Percentiles rank a stretch among this genome's conserved stretches.
These are phyloP conservation scores for Raffaelea deltoideospora DNA, from an alignment of 2,329 filamentous ascomycete genomes.

Conservation along the genomic window DNA sequence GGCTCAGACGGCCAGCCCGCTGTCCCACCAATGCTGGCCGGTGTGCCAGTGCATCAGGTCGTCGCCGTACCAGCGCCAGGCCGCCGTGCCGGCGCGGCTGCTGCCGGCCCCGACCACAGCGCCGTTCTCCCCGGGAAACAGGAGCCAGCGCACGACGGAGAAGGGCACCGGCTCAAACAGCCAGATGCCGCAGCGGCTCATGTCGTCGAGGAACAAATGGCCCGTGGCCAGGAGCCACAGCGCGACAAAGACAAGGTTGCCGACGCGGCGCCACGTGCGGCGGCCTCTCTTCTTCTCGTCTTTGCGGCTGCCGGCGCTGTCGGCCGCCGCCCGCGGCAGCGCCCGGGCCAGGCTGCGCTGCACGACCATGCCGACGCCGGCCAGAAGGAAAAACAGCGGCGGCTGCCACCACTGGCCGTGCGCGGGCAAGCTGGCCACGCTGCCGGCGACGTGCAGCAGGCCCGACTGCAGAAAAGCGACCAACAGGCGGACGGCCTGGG, in stretches of 20 bases:
- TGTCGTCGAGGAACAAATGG: constrained; percentile 57
- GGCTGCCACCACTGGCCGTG: constrained; percentile 36
- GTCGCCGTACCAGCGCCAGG: constrained; percentile 50
- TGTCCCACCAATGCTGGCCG: constrained; percentile 48
- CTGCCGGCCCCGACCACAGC: too few species aligned
- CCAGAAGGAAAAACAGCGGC: constrained; percentile 55
- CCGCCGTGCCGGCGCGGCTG: constrained; percentile 18
- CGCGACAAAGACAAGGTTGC: constrained; percentile 47
- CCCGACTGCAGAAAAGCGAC: constrained; percentile 53
- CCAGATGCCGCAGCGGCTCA: constrained; percentile 61
- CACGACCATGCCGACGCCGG: constrained; percentile 47
- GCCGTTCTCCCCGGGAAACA: too few species aligned
- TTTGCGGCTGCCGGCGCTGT: background rate
- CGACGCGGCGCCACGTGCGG: constrained; percentile 26
- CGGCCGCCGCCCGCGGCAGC: constrained; percentile 14
- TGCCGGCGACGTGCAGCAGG: constrained; percentile 55
- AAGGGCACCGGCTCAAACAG: constrained; percentile 69
- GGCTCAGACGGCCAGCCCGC: constrained; percentile 21
- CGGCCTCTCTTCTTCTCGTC: background rate
- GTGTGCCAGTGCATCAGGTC: constrained; percentile 39
- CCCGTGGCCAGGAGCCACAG: constrained; percentile 56
- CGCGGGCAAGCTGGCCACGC: constrained; percentile 44
- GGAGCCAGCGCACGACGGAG: constrained; percentile 49
- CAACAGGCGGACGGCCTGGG: constrained; percentile 9
- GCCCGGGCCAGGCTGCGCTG: constrained; percentile 40